Evolutionary conservation across 371 early-diverging fungal genomes (phyloP).

Genomic region (Blyttiomyces sp.): DNA sequence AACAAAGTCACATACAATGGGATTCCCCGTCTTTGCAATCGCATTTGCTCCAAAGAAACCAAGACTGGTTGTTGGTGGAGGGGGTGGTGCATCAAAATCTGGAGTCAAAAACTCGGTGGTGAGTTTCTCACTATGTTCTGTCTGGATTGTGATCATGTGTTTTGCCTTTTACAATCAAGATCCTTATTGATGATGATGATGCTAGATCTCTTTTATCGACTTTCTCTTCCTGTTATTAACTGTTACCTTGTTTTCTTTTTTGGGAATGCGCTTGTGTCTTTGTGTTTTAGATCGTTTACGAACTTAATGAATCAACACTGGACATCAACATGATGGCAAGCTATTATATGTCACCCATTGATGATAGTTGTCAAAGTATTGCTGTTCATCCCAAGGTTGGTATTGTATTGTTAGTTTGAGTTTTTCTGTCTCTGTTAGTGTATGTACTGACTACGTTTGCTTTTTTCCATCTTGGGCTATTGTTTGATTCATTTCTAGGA

Average conservation of each 20-base stretch:
- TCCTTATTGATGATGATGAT: neutral
- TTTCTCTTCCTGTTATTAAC: no score
- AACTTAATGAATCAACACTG: conserved; percentile 28
- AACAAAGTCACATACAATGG: conserved; percentile 25
- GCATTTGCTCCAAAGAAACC: conserved; percentile 38
- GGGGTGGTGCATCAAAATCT: conserved; percentile 39
- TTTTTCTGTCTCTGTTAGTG: neutral
- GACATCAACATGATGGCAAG: conserved; percentile 19
- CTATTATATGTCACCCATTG: conserved; percentile 31
- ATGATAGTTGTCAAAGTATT: conserved; percentile 45
- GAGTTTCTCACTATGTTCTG: neutral
- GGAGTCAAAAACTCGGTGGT: conserved; percentile 50
- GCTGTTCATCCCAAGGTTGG: conserved; percentile 44
- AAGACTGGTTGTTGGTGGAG: conserved; percentile 36
- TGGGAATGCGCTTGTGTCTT: no score
- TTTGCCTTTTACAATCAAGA: neutral
- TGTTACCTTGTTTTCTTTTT: no score
- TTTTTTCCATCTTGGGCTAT: neutral
- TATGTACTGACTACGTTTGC: neutral
- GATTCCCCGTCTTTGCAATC: conserved; percentile 39
- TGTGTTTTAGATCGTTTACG: conserved; percentile 34
- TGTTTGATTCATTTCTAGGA: conserved; percentile 18
- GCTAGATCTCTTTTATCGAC: no score
- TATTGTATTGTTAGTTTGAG: no score
- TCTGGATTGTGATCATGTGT: neutral